Conservation (phyloP, 495 filamentous ascomycete genomes). For the Xylaria cubensis region DNA sequence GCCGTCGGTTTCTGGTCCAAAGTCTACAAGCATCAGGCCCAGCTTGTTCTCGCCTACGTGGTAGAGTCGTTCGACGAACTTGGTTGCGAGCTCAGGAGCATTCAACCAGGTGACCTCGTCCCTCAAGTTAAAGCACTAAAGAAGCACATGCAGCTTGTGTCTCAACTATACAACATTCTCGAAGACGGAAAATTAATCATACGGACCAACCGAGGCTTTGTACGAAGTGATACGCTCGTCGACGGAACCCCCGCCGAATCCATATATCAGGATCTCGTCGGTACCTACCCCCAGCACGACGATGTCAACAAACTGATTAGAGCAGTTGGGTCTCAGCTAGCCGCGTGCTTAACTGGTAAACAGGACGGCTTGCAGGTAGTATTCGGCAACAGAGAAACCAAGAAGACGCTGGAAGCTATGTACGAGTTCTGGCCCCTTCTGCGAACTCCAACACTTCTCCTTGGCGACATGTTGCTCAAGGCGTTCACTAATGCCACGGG, state of each 20-base stretch:
- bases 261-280: conserved; percentile 10
- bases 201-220: neutral
- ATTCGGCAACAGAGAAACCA: conserved; percentile 40
- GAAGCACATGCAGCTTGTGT: conserved; percentile 40
- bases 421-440: conserved; percentile 45
- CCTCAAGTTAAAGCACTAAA: conserved; percentile 31
- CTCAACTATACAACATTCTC: conserved; percentile 43
- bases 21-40: conserved; percentile 45
- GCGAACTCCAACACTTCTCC: conserved; percentile 35
- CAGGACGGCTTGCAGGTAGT: conserved; percentile 43
- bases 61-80: conserved; percentile 49
- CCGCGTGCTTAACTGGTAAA: conserved; percentile 42
- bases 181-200: conserved; percentile 27
- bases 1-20: conserved; percentile 38
- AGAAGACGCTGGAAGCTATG: conserved; percentile 37
- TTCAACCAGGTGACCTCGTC: conserved; percentile 37
- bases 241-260: conserved; percentile 5
- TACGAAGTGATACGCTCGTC: neutral
- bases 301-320: conserved; percentile 39
- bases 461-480: conserved; percentile 34
- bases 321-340: conserved; percentile 40
- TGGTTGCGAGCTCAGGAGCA: conserved; percentile 37
- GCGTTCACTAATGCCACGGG: conserved; percentile 20
- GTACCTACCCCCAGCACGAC: conserved; percentile 35
- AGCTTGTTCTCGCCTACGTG: conserved; percentile 49